These are phyloP conservation scores for Penicillium corylophilum DNA, from an alignment of 2,329 filamentous ascomycete genomes.

Conservation along the genomic window DNA sequence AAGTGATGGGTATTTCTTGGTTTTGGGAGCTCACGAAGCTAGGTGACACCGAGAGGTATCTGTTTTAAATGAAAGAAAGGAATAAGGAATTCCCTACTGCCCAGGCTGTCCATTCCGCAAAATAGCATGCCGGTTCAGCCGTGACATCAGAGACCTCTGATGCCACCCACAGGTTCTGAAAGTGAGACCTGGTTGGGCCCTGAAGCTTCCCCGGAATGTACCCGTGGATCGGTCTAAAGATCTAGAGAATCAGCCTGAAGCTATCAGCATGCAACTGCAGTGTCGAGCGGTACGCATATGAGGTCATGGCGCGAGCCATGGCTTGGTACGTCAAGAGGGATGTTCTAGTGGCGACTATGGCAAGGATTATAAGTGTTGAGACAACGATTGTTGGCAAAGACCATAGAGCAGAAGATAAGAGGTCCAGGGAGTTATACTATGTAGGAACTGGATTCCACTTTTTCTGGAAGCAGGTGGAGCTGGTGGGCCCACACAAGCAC, in stretches of 20 bases:
- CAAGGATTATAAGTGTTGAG: not conserved
- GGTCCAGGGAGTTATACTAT: too few relatives aligned
- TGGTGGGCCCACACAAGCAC: not conserved
- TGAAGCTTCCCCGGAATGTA: constrained; percentile 1
- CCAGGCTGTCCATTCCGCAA: not conserved
- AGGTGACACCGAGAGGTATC: not conserved
- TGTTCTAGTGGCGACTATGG: not conserved
- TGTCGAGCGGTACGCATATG: not conserved
- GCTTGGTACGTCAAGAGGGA: not conserved
- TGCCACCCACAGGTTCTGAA: not conserved
- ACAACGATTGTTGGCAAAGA: not conserved
- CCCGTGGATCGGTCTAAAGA: not conserved
- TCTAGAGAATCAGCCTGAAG: not conserved
- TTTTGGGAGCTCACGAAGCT: not conserved
- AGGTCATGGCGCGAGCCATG: not conserved
- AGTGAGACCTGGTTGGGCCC: not conserved
- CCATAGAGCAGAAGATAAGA: too few relatives aligned
- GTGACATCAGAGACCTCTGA: constrained; percentile 8
- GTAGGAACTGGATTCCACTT: not conserved
- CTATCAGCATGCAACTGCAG: not conserved
- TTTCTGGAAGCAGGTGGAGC: not conserved
- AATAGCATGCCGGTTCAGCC: not conserved
- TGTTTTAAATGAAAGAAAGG: not conserved
- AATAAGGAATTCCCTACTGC: not conserved
- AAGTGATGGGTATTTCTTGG: not conserved